Base-by-base conservation (phyloP, 1,284 basidiomycete genomes). In the Lentinula novae-zelandiae region DNA sequence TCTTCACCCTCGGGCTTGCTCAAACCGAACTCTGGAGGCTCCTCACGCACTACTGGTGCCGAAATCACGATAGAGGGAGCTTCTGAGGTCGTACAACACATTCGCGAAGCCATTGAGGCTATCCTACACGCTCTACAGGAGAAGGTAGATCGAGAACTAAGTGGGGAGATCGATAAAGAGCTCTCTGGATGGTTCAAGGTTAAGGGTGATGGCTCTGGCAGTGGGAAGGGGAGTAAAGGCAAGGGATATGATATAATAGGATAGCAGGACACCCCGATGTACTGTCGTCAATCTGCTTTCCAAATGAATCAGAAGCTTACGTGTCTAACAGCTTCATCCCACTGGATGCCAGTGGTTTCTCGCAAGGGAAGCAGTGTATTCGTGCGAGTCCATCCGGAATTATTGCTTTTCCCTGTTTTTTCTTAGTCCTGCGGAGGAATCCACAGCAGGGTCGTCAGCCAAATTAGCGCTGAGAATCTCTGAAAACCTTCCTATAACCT, bases 211-310 rank as follows among this genome's bases (percentile, higher is more conserved):
- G 22, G 22, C 22, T 22, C 22, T 22, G 39, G 40, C 27, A 46
- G 27, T 34, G 31, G 40, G 31, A 46, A 42, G 17, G 40, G 54
- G 9, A 31, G 54, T 15, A 56, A 56, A 56, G 54, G 42, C 12
- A 56, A 54, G 54, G 54, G 54, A 34, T 56, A 56, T 20, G 54
- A 56, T 34, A 56, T 56, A 7, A 56, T 56, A 46, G 54, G 54
- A 46, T 56, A 56, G 22, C n/a, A 44, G 7, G 17, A 7, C 15
- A 27, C 12, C 36, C 36, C 2, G 44, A 20, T 46, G 44, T 46
- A 46, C 17, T 46, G 9, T n/a, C 20, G 20, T n/a, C 17, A 5
- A 17, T 22, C 17, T 46, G 44, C 44, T 46, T 9, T n/a, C 22
- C 20, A 9, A 46, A 46, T 46, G 7, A 46, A 20, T n/a, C 17